phyloP scores from a whole-genome alignment of 192 early-diverging fungal genomes.

The Coemansia sp. region DNA sequence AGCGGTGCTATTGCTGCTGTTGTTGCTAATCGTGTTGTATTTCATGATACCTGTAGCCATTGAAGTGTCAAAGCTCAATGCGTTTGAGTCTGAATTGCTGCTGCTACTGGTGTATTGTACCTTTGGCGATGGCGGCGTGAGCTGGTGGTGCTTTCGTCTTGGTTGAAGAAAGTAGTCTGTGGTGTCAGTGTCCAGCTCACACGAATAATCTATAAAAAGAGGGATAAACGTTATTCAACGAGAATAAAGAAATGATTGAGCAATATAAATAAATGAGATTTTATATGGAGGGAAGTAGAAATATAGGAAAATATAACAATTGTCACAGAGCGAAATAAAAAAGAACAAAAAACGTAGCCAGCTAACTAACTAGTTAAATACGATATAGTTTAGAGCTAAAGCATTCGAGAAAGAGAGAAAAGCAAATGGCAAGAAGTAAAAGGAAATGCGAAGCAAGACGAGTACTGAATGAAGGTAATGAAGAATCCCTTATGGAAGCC shows the following conservation, averaged over 20 bases:
- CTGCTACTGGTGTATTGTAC: background rate
- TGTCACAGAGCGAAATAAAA: background rate
- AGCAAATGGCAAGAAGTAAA: background rate
- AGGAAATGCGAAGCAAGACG: background rate
- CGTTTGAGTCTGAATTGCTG: background rate
- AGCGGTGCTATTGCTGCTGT: background rate
- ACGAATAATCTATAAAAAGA: background rate
- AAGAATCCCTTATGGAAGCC: background rate
- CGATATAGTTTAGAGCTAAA: too few species aligned
- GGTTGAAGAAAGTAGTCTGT: background rate
- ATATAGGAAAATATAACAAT: background rate
- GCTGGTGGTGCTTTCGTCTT: too few species aligned
- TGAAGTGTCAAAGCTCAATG: constrained; percentile 12
- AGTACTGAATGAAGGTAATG: background rate
- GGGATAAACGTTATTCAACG: background rate
- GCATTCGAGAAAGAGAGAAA: too few species aligned
- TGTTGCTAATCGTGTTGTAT: background rate
- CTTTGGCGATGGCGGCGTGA: background rate
- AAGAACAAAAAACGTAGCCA: background rate
- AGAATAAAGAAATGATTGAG: background rate
- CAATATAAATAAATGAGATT: background rate
- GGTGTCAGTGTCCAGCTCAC: background rate
- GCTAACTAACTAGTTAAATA: too few species aligned
- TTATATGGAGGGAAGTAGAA: background rate
- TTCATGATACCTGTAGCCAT: constrained; percentile 23